Conservation (phyloP, 805 yeast species). For the Nakazawaea wyomingensis region DNA sequence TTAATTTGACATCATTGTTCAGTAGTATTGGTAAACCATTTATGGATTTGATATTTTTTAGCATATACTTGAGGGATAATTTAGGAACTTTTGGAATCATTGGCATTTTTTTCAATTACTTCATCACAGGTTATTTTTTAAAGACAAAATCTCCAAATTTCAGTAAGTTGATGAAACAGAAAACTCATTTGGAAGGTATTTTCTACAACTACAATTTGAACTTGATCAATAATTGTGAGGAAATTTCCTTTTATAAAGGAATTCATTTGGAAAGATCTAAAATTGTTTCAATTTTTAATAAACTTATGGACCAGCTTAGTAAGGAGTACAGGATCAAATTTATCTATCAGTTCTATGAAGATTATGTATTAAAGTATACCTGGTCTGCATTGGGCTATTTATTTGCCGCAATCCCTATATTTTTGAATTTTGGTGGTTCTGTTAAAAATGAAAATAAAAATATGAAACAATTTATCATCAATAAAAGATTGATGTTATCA, state of each 20-base stretch:
- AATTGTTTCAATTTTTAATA: constrained; percentile 52
- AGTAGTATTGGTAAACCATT: constrained; percentile 90
- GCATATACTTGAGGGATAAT: constrained; percentile 76
- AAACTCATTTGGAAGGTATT: constrained; percentile 80
- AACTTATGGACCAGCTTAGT: constrained; percentile 34
- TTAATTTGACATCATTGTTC: constrained; percentile 74
- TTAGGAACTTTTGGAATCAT: constrained; percentile 82
- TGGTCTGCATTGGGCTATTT: constrained; percentile 97
- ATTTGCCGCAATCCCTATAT: constrained; percentile 85
- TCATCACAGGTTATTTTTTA: constrained; percentile 69
- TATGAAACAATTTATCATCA: constrained; percentile 85
- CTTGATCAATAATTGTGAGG: constrained; percentile 85
- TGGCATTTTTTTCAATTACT: constrained; percentile 79
- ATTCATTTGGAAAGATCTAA: constrained; percentile 69
- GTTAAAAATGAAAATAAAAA: constrained; percentile 42
- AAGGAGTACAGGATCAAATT: constrained; percentile 52
- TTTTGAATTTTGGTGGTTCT: constrained; percentile 31
- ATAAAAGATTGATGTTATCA: constrained; percentile 84
- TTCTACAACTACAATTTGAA: constrained; percentile 83
- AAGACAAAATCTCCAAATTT: constrained; percentile 78
- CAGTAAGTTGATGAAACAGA: constrained; percentile 67
- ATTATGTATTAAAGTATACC: constrained; percentile 79
- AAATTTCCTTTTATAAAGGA: constrained; percentile 91
- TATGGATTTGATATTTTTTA: constrained; percentile 78
- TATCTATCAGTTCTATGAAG: constrained; percentile 71